Conservation (phyloP, 2,329 filamentous ascomycete species). For the Chaetoscypha palmicola region DNA sequence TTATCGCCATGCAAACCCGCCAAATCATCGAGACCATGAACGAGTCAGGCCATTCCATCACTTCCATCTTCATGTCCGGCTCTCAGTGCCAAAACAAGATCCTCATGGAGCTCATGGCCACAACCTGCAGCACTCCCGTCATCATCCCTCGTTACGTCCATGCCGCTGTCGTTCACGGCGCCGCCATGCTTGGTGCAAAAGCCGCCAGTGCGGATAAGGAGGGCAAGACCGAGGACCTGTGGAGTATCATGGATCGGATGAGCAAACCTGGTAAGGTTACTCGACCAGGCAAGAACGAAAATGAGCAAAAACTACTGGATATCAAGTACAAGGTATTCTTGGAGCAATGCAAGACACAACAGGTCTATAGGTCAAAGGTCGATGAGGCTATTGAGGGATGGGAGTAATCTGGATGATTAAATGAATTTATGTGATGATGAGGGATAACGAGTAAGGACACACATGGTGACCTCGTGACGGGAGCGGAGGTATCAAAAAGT, state of each 20-base stretch:
- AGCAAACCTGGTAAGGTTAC: constrained; percentile 87
- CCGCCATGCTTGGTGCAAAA: constrained; percentile 95
- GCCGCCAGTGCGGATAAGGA: constrained; percentile 77
- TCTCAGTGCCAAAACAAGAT: constrained; percentile 95
- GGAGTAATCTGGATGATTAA: too few relatives aligned
- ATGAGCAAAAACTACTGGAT: constrained; percentile 72
- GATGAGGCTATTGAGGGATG: constrained; percentile 51
- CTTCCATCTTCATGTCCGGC: constrained; percentile 96
- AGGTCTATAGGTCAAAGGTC: constrained; percentile 70
- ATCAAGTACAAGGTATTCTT: constrained; percentile 96
- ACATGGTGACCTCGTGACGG: too few relatives aligned
- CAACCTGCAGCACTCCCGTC: constrained; percentile 85
- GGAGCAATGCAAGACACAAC: constrained; percentile 82
- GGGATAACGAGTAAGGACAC: too few relatives aligned
- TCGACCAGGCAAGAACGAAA: constrained; percentile 61
- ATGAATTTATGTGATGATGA: too few relatives aligned
- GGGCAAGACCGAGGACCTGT: constrained; percentile 78
- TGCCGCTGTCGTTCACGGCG: constrained; percentile 94
- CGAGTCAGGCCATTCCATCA: constrained; percentile 75
- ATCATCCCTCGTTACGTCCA: constrained; percentile 90
- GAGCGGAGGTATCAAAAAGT: too few relatives aligned
- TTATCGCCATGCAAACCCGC: constrained; percentile 92
- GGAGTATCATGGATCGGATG: constrained; percentile 97
- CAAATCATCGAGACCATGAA: constrained; percentile 97
- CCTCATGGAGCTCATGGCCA: constrained; percentile 85